These are phyloP conservation scores for Erodium trifolium DNA, from an alignment of 441 rosid species.

Conservation along the genomic window DNA sequence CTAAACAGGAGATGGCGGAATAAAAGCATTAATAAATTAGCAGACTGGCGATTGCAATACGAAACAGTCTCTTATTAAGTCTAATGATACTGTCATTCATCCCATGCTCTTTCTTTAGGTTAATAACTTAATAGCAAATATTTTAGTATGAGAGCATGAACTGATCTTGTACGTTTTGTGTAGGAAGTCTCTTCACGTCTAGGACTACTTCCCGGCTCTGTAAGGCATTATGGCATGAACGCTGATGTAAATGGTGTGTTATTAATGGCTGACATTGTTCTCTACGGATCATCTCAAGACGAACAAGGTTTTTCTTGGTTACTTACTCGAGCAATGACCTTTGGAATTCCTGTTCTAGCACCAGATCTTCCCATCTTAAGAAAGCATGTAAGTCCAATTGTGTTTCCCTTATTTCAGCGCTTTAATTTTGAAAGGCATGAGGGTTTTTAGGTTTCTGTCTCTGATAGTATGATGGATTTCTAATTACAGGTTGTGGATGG, in stretches of 20 bases:
- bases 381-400: slow-evolving; percentile 55
- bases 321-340: slow-evolving; percentile 83
- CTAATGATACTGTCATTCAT: slow-evolving; percentile 7
- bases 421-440: slow-evolving; percentile 17
- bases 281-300: slow-evolving; percentile 91
- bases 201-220: slow-evolving; percentile 61
- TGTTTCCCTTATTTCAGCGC: slow-evolving; percentile 15
- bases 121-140: neutral
- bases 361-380: slow-evolving; percentile 74
- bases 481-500: slow-evolving; percentile 60
- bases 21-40: slow-evolving; percentile 1
- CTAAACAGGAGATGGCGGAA: neutral
- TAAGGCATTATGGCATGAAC: slow-evolving; percentile 67
- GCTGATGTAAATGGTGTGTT: slow-evolving; percentile 64
- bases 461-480: slow-evolving; percentile 16
- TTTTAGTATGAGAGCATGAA: slow-evolving; percentile 14
- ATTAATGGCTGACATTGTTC: slow-evolving; percentile 77
- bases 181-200: slow-evolving; percentile 78
- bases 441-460: slow-evolving; percentile 13
- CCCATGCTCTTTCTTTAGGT: slow-evolving; percentile 1
- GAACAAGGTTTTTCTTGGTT: slow-evolving; percentile 86
- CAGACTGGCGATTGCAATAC: neutral
- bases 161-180: slow-evolving; percentile 15
- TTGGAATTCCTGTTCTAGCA: slow-evolving; percentile 62
- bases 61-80: slow-evolving; percentile 1